Percentiles rank a stretch among this genome's conserved stretches.
phyloP scores from a whole-genome alignment of 176 grass and related monocot species.

The Metroxylon sagu region DNA sequence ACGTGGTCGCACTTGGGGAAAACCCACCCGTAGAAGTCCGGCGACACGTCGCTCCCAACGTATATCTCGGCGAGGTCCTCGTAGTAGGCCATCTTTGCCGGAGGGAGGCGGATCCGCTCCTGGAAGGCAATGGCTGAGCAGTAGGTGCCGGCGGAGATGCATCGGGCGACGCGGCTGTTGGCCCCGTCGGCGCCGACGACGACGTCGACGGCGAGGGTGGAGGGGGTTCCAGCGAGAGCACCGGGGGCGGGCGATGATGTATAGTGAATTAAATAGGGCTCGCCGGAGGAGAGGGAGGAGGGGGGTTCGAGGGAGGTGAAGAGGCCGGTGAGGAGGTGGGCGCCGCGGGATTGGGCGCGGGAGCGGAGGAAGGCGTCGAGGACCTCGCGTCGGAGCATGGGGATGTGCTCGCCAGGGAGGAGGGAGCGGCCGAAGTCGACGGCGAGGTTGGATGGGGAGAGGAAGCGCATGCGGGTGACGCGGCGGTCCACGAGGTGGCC shows the following conservation, averaged over 20 bases:
- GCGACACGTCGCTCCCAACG: slow-evolving; percentile 77
- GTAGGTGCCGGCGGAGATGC: slow-evolving; percentile 67
- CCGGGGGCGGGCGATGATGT: slow-evolving; percentile 24
- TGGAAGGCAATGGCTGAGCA: slow-evolving; percentile 97
- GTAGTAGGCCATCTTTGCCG: slow-evolving; percentile 57
- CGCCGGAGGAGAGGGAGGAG: slow-evolving; percentile 6
- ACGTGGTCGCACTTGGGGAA: slow-evolving; percentile 98
- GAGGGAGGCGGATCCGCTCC: slow-evolving; percentile 80
- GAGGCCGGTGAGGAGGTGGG: slow-evolving; percentile 52
- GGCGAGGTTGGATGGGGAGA: slow-evolving; percentile 78
- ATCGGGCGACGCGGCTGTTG: slow-evolving; percentile 74
- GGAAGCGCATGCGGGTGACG: slow-evolving; percentile 66
- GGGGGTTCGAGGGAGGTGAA: slow-evolving; percentile 57
- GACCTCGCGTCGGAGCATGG: slow-evolving; percentile 92
- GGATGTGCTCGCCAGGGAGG: slow-evolving; percentile 52
- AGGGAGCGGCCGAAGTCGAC: slow-evolving; percentile 70
- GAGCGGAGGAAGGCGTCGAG: slow-evolving; percentile 74
- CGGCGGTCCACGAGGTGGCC: slow-evolving; percentile 61
- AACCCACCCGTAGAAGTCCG: slow-evolving; percentile 95
- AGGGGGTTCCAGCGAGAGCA: slow-evolving; percentile 1
- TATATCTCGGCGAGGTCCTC: slow-evolving; percentile 96
- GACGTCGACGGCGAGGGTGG: slow-evolving; percentile 55
- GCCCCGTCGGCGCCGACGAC: slow-evolving; percentile 84
- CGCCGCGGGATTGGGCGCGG: slow-evolving; percentile 46
- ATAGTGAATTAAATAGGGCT: slow-evolving; percentile 64